Base-by-base conservation (phyloP, 306 rosid genomes). In the Vigna reflexopilosa region DNA sequence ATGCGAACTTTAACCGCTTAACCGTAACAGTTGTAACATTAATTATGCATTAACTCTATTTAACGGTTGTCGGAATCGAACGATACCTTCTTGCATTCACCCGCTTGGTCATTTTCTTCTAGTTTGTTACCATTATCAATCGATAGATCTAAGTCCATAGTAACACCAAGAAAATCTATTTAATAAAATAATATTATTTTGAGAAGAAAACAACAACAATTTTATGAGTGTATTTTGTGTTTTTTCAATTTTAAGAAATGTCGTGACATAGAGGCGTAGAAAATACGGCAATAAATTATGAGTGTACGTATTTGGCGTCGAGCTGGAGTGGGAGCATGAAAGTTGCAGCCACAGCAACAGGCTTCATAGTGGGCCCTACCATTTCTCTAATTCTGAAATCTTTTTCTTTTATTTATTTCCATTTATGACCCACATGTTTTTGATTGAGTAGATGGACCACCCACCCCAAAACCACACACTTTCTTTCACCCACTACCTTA, bases 361-460 rank as follows among this genome's bases (percentile, higher is more conserved):
- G 9, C 17, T 51, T 71, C 42, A 13, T 3, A 47, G 48, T 48
- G 61, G 71, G 49, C 38, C 79, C 79, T 36, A 62, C 49, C 62
- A 47, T 58, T 61, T n/a, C 9, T 47, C 6, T 34, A 44, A 44
- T 4, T 40, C 69, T 26, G 22, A 54, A 19, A 44, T 45, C 32
- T 59, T 44, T 24, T 45, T 77, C 19, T 52, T 66, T 55, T 54
- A 54, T 56, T 67, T 54, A 67, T 77, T 67, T 77, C 45, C 67
- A 55, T 66, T 40, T 52, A 24, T 51, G 57, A 38, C 75, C 75
- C 81, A 40, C 81, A 40, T 11, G 48, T 67, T 30, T 57, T 17
- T 30, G 13, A 55, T 55, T 56, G 50, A 55, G 59, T 11, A n/a
- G 36, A 78, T 68, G 62, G 70, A 42, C 75, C 75, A 77, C 75